Evolutionary conservation across 1,284 basidiomycete species (phyloP), one percentile per base, ranked within the genome.

Genomic region (Fomitopsis pinicola): DNA sequence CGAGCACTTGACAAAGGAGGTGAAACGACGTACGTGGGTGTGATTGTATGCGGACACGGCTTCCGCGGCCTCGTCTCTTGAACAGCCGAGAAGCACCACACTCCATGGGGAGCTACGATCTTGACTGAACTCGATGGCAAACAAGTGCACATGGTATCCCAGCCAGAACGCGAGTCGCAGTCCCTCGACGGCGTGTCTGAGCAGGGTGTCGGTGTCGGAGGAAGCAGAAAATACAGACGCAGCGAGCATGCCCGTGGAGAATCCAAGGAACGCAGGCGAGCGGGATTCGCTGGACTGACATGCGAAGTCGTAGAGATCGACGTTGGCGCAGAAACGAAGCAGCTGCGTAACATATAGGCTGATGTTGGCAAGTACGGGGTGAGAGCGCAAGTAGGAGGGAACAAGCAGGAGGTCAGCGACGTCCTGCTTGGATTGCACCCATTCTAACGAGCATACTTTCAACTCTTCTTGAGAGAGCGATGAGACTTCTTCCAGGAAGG

Each of bases 231-330:
- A 80, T 10, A 85, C 79, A 57, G 80, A 81, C 2, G 86, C 84
- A 9, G 83, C 75, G 54, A 88, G 72, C 58, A 87, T 78, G 19
- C 87, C 87, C 26, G 84, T 86, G 6, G 85, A 88, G 69, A 87
- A 85, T 2, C 83, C 85, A 1, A 87, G 70, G 46, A 86, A 67
- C 64, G 38, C 71, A 66, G 46, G 82, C 67, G 26, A 77, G 68
- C 62, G 78, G 78, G 38, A 74, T n/a, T 10, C 26, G 36, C 10
- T 12, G 9, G 15, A 14, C 60, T 15, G 17, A 28, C 17, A 35
- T 17, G 45, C 22, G 10, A 42, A 8, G 30, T 38, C 30, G 44
- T 17, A 42, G 35, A 3, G 4, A 36, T 26, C 48, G 30, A 42
- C 17, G 35, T 40, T 35, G 17, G 64, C 73, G 55, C 86, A 77